Base-by-base conservation (phyloP, 495 filamentous ascomycete genomes). In the Penicillium coprophilum region DNA sequence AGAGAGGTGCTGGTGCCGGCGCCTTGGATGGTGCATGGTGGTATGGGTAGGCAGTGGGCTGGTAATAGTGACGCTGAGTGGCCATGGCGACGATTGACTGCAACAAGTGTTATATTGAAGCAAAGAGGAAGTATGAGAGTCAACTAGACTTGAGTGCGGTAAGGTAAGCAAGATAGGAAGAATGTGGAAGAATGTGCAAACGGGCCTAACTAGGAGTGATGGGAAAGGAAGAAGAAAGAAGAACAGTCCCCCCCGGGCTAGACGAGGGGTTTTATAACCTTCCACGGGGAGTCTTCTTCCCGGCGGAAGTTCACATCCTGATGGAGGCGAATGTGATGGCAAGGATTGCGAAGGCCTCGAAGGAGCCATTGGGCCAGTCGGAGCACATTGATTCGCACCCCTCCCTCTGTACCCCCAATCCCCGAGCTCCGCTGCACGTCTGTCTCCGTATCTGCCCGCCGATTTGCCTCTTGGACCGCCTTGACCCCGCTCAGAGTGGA, bases 11-110 rank as follows among this genome's bases (percentile, higher is more conserved):
- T 67, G 73, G 55, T 71, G 73, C 69, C 68, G 82, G 83, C 19
- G 80, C 76, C 71, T 90, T 87, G 69, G 78, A 75, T 23, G 86
- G 84, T 63, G 89, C 82, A 67, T 78, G 83, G 65, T 89, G 82
- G 64, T 89, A 80, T 56, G 86, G 82, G 60, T 80, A 63, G 45
- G 80, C 68, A 49, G 72, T 68, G 32, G 77, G 69, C 57, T 86
- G 81, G 67, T 85, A 85, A 66, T 83, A 80, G 31, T 72, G 66
- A 63, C 72, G 69, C 46, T 74, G 66, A 47, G 82, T 75, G 52
- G 82, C 73, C 82, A 85, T 85, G 66, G 56, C 74, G 69, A 55
- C 50, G 49, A 62, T 52, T 28, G 28, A 27, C 27, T 19, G 38
- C 30, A 21, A 52, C 36, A 43, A 41, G 55, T 44, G 15, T 41